Evolutionary conservation across 345 rosid genomes (phyloP), one percentile per base, ranked within the genome.

Genomic region (Heritiera littoralis): DNA sequence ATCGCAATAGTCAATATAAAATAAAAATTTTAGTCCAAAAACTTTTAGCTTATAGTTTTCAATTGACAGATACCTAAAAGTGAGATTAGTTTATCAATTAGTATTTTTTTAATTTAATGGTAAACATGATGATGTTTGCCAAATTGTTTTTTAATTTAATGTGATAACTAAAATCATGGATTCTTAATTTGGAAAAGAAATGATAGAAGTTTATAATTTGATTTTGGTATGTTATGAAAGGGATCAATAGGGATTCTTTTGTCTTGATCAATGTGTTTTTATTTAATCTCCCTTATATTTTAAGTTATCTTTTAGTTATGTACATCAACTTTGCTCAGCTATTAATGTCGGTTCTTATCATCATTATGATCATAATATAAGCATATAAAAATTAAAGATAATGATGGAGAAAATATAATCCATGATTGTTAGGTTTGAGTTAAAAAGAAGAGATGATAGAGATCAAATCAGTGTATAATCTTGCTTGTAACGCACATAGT

Each of bases 51-150:
- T 2, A 61, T 28, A 56, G 41, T n/a, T 64, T 32, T 13, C 67
- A 64, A 32, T 63, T 63, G 40, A 63, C 66, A 63, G 18, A 63
- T 41, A 66, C 49, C 71, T 40, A 66, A 40, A 38, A 18, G 18
- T 66, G 13, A 41, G 49, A 66, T 66, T 66, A 6, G 28, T 66
- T 32, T 40, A 66, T 38, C 15, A 20, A 41, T 63, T 40, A 40
- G 18, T 35, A 28, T 68, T 52, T 13, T 3, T 14, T 52, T 52
- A 1, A 40, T 40, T 40, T 40, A 40, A 7, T 6, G 2, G 30
- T 41, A 66, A 40, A 69, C 74, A 69, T 69, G 40, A 46, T 11
- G 74, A 45, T 46, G 74, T 23, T 69, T 48, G 30, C 74, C 38
- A 48, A 12, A n/a, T 46, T 69, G 9, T 66, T 66, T 66, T 66